phyloP scores from a whole-genome alignment of 495 filamentous ascomycete species.

The Aspergillus saccharolyticus region DNA sequence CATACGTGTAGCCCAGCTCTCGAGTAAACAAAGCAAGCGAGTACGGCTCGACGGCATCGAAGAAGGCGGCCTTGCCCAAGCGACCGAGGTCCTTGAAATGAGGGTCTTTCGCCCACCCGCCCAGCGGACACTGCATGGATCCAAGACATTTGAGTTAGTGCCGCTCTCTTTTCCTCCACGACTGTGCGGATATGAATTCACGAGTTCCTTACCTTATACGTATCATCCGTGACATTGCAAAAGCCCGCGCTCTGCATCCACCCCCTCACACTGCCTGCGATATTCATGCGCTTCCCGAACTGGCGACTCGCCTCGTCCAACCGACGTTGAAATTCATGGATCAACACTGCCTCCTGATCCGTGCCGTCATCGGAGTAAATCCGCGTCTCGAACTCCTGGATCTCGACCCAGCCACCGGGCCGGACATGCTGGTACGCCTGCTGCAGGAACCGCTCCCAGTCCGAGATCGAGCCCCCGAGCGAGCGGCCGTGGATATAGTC shows the following conservation, averaged over 20 bases:
- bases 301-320: slow-evolving; percentile 28
- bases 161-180: no score
- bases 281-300: slow-evolving; percentile 39
- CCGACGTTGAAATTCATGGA: slow-evolving; percentile 25
- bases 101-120: slow-evolving; percentile 48
- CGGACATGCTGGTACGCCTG: slow-evolving; percentile 39
- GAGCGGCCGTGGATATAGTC: slow-evolving; percentile 46
- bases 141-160: background rate
- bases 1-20: slow-evolving; percentile 42
- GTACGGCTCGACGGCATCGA: slow-evolving; percentile 48
- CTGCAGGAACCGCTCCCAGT: slow-evolving; percentile 38
- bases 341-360: slow-evolving; percentile 19
- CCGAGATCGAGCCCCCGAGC: slow-evolving; percentile 40
- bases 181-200: no score
- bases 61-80: slow-evolving; percentile 28
- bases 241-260: slow-evolving; percentile 34
- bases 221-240: slow-evolving; percentile 31
- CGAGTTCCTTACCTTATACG: slow-evolving; percentile 42
- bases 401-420: slow-evolving; percentile 52
- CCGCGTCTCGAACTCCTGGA: slow-evolving; percentile 46
- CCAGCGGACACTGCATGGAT: slow-evolving; percentile 33
- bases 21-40: slow-evolving; percentile 52
- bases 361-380: slow-evolving; percentile 37
- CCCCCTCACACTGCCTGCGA: slow-evolving; percentile 20
- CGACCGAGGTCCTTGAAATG: slow-evolving; percentile 48